Evolutionary conservation across 2,329 filamentous ascomycete species (phyloP).

Genomic region (Amesomyces nigricolor): DNA sequence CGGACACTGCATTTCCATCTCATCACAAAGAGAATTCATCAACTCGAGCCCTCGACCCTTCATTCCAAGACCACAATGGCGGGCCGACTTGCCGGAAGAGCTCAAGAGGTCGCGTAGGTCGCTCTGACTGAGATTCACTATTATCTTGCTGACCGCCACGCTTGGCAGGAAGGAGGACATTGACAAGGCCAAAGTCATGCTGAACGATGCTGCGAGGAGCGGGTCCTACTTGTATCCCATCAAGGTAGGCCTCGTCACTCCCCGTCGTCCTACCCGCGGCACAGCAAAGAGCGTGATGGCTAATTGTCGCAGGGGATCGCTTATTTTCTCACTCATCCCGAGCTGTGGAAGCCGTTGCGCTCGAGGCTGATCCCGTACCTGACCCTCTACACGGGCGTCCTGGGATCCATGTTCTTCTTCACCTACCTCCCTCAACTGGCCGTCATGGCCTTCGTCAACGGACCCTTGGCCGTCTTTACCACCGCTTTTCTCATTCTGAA

Average conservation of each 20-base stretch:
- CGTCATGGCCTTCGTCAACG: conserved; percentile 76
- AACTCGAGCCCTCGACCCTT: neutral
- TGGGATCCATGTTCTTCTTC: conserved; percentile 77
- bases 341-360: conserved; percentile 54
- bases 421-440: conserved; percentile 82
- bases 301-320: conserved; percentile 44
- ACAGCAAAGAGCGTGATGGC: neutral
- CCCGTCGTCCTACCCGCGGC: neutral
- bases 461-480: conserved; percentile 70
- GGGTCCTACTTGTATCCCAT: conserved; percentile 82
- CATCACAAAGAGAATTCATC: neutral
- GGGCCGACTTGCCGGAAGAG: conserved; percentile 36
- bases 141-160: conserved; percentile 10
- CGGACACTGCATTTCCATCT: neutral
- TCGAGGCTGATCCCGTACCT: conserved; percentile 56
- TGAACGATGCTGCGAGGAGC: conserved; percentile 66
- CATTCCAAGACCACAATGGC: conserved; percentile 20
- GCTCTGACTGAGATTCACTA: neutral
- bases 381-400: conserved; percentile 64
- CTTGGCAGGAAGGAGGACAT: conserved; percentile 60
- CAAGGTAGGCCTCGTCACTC: conserved; percentile 42
- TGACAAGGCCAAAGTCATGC: conserved; percentile 56
- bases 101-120: conserved; percentile 45
- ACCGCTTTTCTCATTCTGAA: conserved; percentile 63
- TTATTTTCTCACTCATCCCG: conserved; percentile 52